Evolutionary conservation across 495 filamentous ascomycete genomes (phyloP).

Genomic region (Physcia stellaris): DNA sequence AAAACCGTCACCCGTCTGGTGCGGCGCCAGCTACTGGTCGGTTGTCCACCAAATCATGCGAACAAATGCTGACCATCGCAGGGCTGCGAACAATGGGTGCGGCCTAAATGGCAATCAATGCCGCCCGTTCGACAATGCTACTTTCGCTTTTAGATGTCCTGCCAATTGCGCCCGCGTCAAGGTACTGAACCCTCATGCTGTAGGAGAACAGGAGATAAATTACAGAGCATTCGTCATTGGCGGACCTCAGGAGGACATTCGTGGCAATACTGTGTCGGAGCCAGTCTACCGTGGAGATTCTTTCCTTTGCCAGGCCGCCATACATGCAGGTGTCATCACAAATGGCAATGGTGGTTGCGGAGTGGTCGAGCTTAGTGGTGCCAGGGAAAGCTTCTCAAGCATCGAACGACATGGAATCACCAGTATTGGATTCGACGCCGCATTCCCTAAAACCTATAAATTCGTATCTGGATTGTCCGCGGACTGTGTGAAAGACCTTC

Average conservation of each 20-base stretch:
- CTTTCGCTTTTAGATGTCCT: constrained; percentile 66
- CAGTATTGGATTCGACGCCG: constrained; percentile 57
- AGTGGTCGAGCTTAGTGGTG: constrained; percentile 53
- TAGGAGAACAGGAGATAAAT: constrained; percentile 57
- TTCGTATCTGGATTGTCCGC: constrained; percentile 33
- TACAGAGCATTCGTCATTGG: constrained; percentile 66
- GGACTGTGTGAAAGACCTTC: constrained; percentile 46
- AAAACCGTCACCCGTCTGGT: constrained; percentile 50
- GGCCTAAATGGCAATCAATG: constrained; percentile 69
- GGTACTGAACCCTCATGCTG: constrained; percentile 57
- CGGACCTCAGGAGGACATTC: constrained; percentile 38
- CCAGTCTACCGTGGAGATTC: constrained; percentile 68
- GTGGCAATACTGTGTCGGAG: constrained; percentile 18
- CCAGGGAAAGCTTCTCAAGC: constrained; percentile 45
- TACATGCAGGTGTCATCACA: constrained; percentile 62
- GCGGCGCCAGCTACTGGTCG: constrained; percentile 46
- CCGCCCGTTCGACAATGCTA: constrained; percentile 60
- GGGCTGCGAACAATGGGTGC: constrained; percentile 58
- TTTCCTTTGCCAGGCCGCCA: constrained; percentile 67
- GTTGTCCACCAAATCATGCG: not conserved
- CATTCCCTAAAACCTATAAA: constrained; percentile 62
- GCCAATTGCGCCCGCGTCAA: constrained; percentile 54
- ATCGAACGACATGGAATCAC: constrained; percentile 49
- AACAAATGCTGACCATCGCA: constrained; percentile 19
- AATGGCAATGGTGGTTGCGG: constrained; percentile 64